Conservation (phyloP, 495 filamentous ascomycete species). For the Neurospora sp. region DNA sequence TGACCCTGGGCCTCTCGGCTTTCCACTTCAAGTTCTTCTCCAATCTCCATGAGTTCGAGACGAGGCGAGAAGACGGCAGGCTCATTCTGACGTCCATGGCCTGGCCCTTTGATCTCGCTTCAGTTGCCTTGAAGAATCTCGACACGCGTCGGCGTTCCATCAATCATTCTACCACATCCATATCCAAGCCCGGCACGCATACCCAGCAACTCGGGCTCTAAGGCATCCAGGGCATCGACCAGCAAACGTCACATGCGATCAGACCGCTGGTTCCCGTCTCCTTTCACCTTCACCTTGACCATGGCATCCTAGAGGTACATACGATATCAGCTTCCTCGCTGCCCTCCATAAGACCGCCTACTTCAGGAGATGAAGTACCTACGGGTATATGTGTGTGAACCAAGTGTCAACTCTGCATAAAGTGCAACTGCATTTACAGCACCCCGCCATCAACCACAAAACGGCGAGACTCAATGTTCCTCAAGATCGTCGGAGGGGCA, state of each 20-base stretch:
- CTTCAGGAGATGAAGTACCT: neutral
- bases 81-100: neutral
- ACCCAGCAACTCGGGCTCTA: neutral
- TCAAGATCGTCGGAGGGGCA: neutral
- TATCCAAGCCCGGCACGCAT: neutral
- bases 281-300: neutral
- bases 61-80: neutral
- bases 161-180: neutral
- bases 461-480: neutral
- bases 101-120: neutral
- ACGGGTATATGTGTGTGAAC: neutral
- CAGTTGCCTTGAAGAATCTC: neutral
- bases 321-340: neutral
- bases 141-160: neutral
- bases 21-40: neutral
- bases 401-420: neutral
- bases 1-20: neutral
- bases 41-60: neutral
- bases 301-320: neutral
- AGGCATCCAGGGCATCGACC: neutral
- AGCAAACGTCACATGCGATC: neutral
- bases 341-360: neutral
- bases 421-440: neutral
- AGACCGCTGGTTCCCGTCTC: neutral
- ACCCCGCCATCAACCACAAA: neutral